Evolutionary conservation across 441 rosid genomes (phyloP).

Genomic region (Erodium moschatum): DNA sequence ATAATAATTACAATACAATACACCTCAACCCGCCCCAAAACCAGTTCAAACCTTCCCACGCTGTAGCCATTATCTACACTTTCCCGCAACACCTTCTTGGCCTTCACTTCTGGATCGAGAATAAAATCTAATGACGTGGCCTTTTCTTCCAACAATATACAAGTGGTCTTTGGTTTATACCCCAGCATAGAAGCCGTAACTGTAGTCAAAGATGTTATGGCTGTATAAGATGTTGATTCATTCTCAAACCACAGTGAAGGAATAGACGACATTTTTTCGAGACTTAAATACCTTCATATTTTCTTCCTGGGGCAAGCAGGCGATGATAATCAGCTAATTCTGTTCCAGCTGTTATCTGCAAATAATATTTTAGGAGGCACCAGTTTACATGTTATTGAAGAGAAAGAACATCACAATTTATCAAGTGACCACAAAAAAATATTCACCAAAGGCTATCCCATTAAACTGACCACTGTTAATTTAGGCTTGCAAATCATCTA

Average conservation of each 20-base stretch:
- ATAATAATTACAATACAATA: conserved; percentile 36
- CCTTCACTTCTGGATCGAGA: conserved; percentile 52
- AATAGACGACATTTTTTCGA: background rate
- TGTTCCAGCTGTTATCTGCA: conserved; percentile 57
- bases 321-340: conserved; percentile 72
- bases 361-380: conserved; percentile 10
- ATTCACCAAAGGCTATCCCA: background rate
- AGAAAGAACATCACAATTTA: background rate
- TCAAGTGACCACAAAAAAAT: background rate
- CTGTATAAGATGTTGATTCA: background rate
- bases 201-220: conserved; percentile 21
- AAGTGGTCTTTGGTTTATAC: conserved; percentile 55
- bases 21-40: conserved; percentile 43
- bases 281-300: conserved; percentile 62
- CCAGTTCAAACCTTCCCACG: conserved; percentile 23
- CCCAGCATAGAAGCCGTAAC: conserved; percentile 64
- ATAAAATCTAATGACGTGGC: conserved; percentile 60
- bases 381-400: background rate
- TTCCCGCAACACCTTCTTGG: conserved; percentile 21
- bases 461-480: background rate
- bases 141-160: conserved; percentile 41
- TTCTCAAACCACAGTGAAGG: background rate
- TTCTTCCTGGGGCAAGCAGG: conserved; percentile 54
- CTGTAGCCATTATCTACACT: conserved; percentile 35
- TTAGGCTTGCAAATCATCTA: no score